phyloP scores from a whole-genome alignment of 2,329 filamentous ascomycete genomes.

The Bisporella sp. region DNA sequence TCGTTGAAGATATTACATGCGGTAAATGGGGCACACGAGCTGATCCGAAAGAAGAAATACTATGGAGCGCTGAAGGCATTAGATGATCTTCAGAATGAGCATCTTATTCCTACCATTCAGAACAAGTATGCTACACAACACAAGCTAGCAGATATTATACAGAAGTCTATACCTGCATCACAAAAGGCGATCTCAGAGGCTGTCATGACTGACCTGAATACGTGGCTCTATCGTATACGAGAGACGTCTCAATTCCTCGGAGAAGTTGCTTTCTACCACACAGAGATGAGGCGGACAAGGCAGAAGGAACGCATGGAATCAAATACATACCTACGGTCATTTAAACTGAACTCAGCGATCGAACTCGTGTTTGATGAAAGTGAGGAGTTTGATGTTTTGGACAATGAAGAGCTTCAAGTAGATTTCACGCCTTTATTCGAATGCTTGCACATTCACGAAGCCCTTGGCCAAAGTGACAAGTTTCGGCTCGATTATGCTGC shows the following conservation, averaged over 20 bases:
- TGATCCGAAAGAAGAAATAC: constrained; percentile 88
- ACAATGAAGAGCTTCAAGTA: constrained; percentile 91
- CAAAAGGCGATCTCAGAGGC: constrained; percentile 92
- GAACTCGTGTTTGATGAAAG: constrained; percentile 92
- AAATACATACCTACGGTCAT: constrained; percentile 68
- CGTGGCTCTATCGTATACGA: constrained; percentile 90
- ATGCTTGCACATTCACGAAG: constrained; percentile 92
- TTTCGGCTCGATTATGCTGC: constrained; percentile 89
- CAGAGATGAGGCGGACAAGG: constrained; percentile 74
- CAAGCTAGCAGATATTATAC: constrained; percentile 90
- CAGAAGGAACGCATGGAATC: constrained; percentile 77
- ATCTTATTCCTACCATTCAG: constrained; percentile 65
- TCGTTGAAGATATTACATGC: constrained; percentile 88
- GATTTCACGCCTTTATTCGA: constrained; percentile 94
- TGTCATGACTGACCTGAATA: constrained; percentile 95
- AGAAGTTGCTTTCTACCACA: constrained; percentile 95
- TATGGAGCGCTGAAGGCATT: constrained; percentile 90
- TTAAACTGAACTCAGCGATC: constrained; percentile 91
- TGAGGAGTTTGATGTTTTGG: constrained; percentile 90
- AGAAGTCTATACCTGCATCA: constrained; percentile 88
- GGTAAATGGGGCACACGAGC: constrained; percentile 89
- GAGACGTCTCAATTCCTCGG: constrained; percentile 95
- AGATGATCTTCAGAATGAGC: constrained; percentile 93
- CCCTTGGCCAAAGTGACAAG: constrained; percentile 83
- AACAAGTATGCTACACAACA: constrained; percentile 90